A percentile compares a stretch with the other conserved stretches of the same genome.
Evolutionary conservation across 768 basidiomycete species (phyloP).

Genomic region (Gautieria morchelliformis): DNA sequence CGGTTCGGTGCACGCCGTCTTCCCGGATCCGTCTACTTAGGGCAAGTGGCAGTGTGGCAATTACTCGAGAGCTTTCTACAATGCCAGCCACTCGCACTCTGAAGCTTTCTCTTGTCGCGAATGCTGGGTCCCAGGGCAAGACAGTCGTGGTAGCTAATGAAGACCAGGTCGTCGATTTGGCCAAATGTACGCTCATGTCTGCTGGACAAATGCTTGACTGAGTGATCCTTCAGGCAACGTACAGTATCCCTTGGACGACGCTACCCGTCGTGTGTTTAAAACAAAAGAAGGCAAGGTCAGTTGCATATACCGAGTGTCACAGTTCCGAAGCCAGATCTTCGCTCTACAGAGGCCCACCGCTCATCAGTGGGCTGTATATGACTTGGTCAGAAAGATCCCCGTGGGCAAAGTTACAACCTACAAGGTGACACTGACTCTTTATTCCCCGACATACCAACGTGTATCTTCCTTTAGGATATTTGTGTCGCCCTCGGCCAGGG

Average conservation of each 20-base stretch:
- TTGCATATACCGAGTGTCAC: neutral
- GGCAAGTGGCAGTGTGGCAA: too few relatives aligned
- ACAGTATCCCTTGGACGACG: constrained; percentile 2
- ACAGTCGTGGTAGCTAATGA: neutral
- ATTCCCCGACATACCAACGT: neutral
- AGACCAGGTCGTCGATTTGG: neutral
- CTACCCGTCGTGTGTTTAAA: constrained; percentile 16
- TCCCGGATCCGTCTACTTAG: too few relatives aligned
- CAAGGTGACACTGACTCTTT: constrained; percentile 19
- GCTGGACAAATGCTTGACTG: neutral
- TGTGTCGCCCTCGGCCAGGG: constrained; percentile 39
- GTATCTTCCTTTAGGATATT: constrained; percentile 22
- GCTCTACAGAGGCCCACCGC: constrained; percentile 35
- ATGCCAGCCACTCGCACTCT: too few relatives aligned
- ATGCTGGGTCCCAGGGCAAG: too few relatives aligned
- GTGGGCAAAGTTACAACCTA: constrained; percentile 47
- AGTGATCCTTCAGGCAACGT: neutral
- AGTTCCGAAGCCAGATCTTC: constrained; percentile 13
- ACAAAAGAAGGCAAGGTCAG: constrained; percentile 21
- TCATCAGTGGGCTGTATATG: constrained; percentile 55
- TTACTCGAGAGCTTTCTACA: too few relatives aligned
- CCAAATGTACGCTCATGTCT: neutral
- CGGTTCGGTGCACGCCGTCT: too few relatives aligned
- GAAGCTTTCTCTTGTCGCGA: too few relatives aligned
- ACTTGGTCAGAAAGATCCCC: constrained; percentile 40